Percentiles rank a stretch among this genome's conserved stretches.
Conservation (phyloP, 148 eudicot species). For the Diospyros kaki region DNA sequence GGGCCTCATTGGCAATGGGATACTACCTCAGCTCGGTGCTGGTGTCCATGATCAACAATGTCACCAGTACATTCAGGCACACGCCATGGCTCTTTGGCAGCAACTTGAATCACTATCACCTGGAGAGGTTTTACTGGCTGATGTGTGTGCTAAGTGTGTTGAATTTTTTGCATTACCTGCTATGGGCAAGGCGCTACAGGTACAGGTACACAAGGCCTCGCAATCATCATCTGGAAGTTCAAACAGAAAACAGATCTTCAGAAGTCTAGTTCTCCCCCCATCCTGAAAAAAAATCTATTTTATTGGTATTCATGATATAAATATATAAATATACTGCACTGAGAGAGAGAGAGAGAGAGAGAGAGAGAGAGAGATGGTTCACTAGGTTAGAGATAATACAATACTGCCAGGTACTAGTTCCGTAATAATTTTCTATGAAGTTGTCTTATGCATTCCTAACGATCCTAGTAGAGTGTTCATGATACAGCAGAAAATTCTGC, state of each 20-base stretch:
- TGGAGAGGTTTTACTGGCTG: constrained; percentile 82
- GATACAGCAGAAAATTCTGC: too few relatives aligned
- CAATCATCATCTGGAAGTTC: constrained; percentile 10
- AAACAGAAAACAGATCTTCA: background rate
- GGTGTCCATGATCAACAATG: constrained; percentile 50
- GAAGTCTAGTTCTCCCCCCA: constrained; percentile 4
- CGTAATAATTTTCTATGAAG: too few relatives aligned
- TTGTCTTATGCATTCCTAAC: too few relatives aligned
- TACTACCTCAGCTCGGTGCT: constrained; percentile 85
- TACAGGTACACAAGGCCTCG: constrained; percentile 33
- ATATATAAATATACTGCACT: too few relatives aligned
- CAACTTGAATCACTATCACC: constrained; percentile 67
- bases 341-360: too few relatives aligned
- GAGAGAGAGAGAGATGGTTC: too few relatives aligned
- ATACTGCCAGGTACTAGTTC: too few relatives aligned
- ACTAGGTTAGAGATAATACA: too few relatives aligned
- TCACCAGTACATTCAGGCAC: constrained; percentile 39
- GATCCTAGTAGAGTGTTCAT: too few relatives aligned
- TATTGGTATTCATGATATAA: too few relatives aligned
- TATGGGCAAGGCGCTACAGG: constrained; percentile 63
- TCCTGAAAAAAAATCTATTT: too few relatives aligned
- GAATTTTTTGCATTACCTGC: constrained; percentile 57
- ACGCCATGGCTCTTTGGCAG: constrained; percentile 73
- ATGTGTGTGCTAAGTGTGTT: constrained; percentile 67
- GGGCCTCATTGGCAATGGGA: constrained; percentile 88